Evolutionary conservation across 371 early-diverging fungal species (phyloP).

Genomic region (Coemansia sp.): DNA sequence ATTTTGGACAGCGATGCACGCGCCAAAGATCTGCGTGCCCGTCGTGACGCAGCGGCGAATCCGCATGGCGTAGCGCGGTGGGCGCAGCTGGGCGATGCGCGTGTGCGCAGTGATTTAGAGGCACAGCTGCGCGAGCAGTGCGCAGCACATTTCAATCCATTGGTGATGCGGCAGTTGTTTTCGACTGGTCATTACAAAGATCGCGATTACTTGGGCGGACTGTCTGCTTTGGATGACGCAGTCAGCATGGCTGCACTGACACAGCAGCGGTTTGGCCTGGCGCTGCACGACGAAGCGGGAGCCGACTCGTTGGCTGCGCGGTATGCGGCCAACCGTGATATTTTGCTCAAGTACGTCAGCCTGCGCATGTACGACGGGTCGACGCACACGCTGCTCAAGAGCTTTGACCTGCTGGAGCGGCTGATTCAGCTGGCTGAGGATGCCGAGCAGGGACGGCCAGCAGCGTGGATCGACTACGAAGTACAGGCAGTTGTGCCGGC

Average conservation of each 20-base stretch:
- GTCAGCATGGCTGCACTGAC: slow-evolving; percentile 45
- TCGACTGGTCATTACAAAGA: slow-evolving; percentile 82
- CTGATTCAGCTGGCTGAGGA: slow-evolving; percentile 63
- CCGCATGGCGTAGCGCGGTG: slow-evolving; percentile 38
- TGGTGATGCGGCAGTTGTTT: slow-evolving; percentile 65
- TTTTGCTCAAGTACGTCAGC: slow-evolving; percentile 80
- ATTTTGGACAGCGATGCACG: slow-evolving; percentile 65
- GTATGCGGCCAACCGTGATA: slow-evolving; percentile 66
- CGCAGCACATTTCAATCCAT: slow-evolving; percentile 59
- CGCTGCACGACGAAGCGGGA: slow-evolving; percentile 44
- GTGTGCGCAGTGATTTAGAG: slow-evolving; percentile 66
- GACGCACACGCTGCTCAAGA: slow-evolving; percentile 77
- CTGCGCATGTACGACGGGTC: slow-evolving; percentile 87
- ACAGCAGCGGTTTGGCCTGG: slow-evolving; percentile 40
- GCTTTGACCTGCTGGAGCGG: slow-evolving; percentile 75
- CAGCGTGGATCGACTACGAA: slow-evolving; percentile 76
- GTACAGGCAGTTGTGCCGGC: slow-evolving; percentile 75
- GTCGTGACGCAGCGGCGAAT: slow-evolving; percentile 61
- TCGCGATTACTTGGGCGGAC: slow-evolving; percentile 64
- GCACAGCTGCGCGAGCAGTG: slow-evolving; percentile 63
- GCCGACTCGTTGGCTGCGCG: slow-evolving; percentile 58
- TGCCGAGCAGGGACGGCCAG: slow-evolving; percentile 56
- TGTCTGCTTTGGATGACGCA: slow-evolving; percentile 68
- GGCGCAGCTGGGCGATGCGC: slow-evolving; percentile 70
- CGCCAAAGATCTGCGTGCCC: slow-evolving; percentile 68